Evolutionary conservation across 2,329 filamentous ascomycete genomes (phyloP).

Genomic region (Pleomassaria siparia): DNA sequence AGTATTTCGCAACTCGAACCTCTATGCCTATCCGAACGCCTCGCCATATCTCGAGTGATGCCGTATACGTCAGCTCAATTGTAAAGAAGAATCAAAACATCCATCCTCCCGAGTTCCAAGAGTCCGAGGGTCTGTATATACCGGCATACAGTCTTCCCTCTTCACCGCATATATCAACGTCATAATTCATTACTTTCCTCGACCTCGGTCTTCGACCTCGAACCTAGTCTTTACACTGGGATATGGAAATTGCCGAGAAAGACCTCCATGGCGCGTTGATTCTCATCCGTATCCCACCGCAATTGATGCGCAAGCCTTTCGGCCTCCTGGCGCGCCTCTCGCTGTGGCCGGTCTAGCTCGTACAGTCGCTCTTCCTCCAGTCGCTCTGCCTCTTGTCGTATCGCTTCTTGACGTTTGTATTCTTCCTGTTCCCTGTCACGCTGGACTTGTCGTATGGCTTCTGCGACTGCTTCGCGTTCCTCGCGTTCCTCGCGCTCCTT

Average conservation of each 20-base stretch:
- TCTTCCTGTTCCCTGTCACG: background rate
- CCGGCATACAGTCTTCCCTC: background rate
- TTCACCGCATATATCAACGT: background rate
- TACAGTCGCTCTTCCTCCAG: background rate
- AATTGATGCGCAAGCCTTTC: slow-evolving; percentile 5
- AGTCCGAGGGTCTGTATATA: background rate
- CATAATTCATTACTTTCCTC: too few species aligned
- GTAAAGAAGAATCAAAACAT: background rate
- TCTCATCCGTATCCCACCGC: background rate
- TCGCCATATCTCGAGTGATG: background rate
- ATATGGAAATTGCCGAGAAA: background rate
- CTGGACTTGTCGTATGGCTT: background rate
- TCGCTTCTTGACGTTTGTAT: background rate
- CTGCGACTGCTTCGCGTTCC: background rate
- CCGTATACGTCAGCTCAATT: background rate
- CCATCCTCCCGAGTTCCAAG: background rate
- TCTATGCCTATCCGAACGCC: background rate
- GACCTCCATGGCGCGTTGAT: background rate
- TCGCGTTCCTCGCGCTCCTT: slow-evolving; percentile 3
- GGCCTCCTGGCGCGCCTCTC: slow-evolving; percentile 20
- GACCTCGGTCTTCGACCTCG: too few species aligned
- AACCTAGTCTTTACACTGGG: background rate
- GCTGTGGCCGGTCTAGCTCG: background rate
- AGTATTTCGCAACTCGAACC: background rate
- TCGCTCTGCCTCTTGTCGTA: background rate